A percentile compares a stretch with the other conserved stretches of the same genome.
These are phyloP conservation scores for Orbilia oligospora DNA, from an alignment of 2,329 filamentous ascomycete genomes.

Conservation along the genomic window DNA sequence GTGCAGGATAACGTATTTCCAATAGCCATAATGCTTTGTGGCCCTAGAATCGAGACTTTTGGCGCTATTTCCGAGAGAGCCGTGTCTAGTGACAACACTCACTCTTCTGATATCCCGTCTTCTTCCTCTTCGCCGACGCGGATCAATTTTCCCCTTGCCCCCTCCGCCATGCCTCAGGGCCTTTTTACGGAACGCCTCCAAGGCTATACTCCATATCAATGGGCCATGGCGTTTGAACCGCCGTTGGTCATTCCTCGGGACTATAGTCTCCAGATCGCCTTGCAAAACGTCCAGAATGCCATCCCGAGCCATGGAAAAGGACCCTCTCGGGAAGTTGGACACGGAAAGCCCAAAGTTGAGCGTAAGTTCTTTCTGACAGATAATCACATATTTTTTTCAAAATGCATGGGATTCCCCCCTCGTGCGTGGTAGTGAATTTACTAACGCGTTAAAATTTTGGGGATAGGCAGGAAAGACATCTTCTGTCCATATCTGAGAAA, in stretches of 20 bases:
- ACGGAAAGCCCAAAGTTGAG: background rate
- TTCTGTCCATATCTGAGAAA: constrained; percentile 43
- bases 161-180: background rate
- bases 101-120: background rate
- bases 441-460: background rate
- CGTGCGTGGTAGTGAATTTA: background rate
- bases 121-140: constrained; percentile 16
- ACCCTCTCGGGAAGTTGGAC: background rate
- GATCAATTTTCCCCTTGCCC: background rate
- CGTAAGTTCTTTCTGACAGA: background rate
- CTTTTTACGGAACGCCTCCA: background rate
- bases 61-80: background rate
- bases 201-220: constrained; percentile 44
- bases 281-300: background rate
- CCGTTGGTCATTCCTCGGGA: constrained; percentile 6
- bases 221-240: constrained; percentile 36
- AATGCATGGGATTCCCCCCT: too few species aligned
- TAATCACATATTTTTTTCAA: background rate
- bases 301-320: background rate
- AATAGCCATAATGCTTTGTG: background rate
- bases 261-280: background rate
- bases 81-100: background rate
- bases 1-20: background rate
- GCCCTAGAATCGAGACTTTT: background rate
- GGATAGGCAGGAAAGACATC: constrained; percentile 12